A percentile compares a stretch with the other conserved stretches of the same genome.
Evolutionary conservation across 352 stramenopile species (phyloP).

Genomic region (Phytopythium kandeliae): DNA sequence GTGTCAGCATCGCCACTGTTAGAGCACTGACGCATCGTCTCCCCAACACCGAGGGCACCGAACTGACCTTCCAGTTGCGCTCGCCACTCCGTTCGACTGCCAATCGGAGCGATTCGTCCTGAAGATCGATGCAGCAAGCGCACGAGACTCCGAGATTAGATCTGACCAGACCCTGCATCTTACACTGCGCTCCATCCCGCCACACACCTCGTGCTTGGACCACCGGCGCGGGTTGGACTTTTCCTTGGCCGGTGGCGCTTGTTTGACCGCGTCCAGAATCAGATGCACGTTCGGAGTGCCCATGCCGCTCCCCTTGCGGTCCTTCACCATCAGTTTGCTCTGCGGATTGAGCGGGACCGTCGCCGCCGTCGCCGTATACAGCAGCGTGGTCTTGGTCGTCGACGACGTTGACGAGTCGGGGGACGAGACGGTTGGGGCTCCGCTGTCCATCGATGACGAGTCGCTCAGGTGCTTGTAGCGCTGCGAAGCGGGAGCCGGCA

Average conservation of each 20-base stretch:
- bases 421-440: slow-evolving; percentile 4
- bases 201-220: slow-evolving; percentile 65
- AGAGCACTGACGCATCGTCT: neutral
- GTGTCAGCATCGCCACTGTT: neutral
- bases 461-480: slow-evolving; percentile 49
- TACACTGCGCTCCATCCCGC: neutral
- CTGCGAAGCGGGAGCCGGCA: slow-evolving; percentile 56
- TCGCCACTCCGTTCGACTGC: slow-evolving; percentile 83
- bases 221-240: slow-evolving; percentile 81
- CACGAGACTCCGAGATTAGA: neutral
- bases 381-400: slow-evolving; percentile 16
- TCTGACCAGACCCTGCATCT: too few relatives aligned
- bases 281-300: slow-evolving; percentile 60
- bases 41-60: neutral
- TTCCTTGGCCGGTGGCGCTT: slow-evolving; percentile 72
- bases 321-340: slow-evolving; percentile 68
- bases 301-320: slow-evolving; percentile 70
- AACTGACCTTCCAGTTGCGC: slow-evolving; percentile 75
- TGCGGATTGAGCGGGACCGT: slow-evolving; percentile 10
- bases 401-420: slow-evolving; percentile 12
- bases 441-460: neutral
- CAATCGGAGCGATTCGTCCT: slow-evolving; percentile 77
- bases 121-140: neutral
- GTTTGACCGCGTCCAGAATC: slow-evolving; percentile 72
- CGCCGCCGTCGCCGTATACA: slow-evolving; percentile 17